These are phyloP conservation scores for Arachnopeziza araneosa DNA, from an alignment of 2,329 filamentous ascomycete genomes.

Conservation along the genomic window DNA sequence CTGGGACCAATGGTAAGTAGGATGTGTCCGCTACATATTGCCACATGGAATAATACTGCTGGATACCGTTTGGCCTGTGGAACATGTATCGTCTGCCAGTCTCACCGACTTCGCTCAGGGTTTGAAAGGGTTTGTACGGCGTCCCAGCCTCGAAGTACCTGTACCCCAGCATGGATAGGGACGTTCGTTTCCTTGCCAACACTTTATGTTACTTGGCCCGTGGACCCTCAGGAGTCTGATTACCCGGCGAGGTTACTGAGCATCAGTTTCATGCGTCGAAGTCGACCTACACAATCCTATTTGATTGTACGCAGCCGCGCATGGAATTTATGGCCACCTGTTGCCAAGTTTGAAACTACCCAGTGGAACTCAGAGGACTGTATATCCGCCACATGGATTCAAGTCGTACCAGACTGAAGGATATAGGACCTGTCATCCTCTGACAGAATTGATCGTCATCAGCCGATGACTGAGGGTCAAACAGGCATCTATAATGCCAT, in stretches of 20 bases:
- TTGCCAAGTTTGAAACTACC: neutral
- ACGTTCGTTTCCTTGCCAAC: neutral
- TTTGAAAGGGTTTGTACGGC: too few species aligned
- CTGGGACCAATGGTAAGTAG: neutral
- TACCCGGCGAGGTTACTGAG: neutral
- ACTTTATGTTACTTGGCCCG: neutral
- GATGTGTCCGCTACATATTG: neutral
- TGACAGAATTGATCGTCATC: slow-evolving; percentile 14
- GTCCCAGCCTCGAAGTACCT: neutral
- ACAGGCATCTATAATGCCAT: slow-evolving; percentile 25
- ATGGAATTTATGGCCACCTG: neutral
- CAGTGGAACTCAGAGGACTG: neutral
- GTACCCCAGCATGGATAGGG: neutral
- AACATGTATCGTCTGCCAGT: neutral
- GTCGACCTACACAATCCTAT: neutral
- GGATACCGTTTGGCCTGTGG: too few species aligned
- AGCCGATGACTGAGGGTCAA: slow-evolving; percentile 14
- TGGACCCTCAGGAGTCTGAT: neutral
- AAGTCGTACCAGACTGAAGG: neutral
- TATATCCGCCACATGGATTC: neutral
- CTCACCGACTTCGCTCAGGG: neutral
- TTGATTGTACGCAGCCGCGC: slow-evolving; percentile 12
- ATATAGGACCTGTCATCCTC: neutral
- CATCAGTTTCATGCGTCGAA: neutral
- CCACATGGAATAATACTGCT: neutral